Base-by-base conservation (phyloP, 2,329 filamentous ascomycete species). In the Botrytis medusae region DNA sequence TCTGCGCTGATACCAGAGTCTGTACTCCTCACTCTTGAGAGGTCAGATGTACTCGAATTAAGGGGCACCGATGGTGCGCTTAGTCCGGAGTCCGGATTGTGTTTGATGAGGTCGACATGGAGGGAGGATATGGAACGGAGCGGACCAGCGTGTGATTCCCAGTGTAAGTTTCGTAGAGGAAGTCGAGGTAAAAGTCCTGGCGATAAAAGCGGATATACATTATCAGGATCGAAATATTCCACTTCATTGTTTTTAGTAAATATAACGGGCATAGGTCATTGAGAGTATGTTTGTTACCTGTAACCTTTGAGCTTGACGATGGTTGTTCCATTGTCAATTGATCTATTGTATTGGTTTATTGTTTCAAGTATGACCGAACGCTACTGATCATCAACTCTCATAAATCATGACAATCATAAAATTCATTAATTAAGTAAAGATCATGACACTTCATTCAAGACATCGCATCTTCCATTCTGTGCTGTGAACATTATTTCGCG, bases 161-260 rank as follows among this genome's bases (percentile, higher is more conserved):
- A 99, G 81, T 98, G 94, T 63, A 99, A 89, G 80, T 98, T 97
- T 76, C 91, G 92, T 54, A 99, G 87, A 48, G 96, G 96, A 0
- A 98, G 87, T 72, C 93, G 92, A 60, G 92, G 87, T 59, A 92
- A 86, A 73, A 99, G 86, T 73, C 95, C 90, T 4, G 93, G 90
- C 18, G 92, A 91, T 61, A 98, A 86, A 70, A 95, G 87, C 74
- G 93, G 90, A 83, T 95, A 98, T 76, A 98, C 88, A 79, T 93
- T 91, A 81, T 93, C 92, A 71, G 96, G 95, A 84, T 99, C 96
- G 84, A 93, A 94, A 84, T 97, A 99, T 86, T 98, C 95, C 85
- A 98, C 94, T 97, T 62, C 4, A 63, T 63, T 40, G 18, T 20
- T 20, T 44, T 77, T 72, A 78, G 77, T 62, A 71, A 48, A 42